Percentiles rank a stretch among this genome's conserved stretches.
These are phyloP conservation scores for Exophiala sp. DNA, from an alignment of 2,329 filamentous ascomycete genomes.

Conservation along the genomic window DNA sequence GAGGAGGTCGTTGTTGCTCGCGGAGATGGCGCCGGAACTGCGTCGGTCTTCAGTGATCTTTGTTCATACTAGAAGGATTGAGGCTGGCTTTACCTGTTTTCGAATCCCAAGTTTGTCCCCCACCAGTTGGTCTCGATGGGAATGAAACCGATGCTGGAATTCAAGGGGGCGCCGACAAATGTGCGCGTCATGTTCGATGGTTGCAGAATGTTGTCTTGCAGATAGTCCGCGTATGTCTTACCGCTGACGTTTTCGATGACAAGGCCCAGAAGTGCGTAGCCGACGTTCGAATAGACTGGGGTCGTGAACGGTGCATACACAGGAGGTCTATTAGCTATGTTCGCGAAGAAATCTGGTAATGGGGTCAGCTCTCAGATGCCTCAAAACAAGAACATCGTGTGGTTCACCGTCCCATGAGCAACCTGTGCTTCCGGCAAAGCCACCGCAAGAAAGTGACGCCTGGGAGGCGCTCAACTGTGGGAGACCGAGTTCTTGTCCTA, in stretches of 20 bases:
- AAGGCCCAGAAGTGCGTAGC: conserved; percentile 44
- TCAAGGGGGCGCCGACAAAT: background rate
- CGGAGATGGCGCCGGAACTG: conserved; percentile 27
- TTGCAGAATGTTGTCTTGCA: conserved; percentile 39
- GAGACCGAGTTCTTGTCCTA: background rate
- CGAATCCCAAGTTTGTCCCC: background rate
- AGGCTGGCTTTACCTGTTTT: background rate
- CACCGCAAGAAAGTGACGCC: conserved; percentile 1
- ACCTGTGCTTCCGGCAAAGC: background rate
- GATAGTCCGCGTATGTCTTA: conserved; percentile 38
- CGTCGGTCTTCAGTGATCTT: background rate
- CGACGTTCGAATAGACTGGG: conserved; percentile 51
- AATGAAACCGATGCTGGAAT: conserved; percentile 3
- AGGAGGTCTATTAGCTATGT: conserved; percentile 35
- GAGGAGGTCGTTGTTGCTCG: conserved; percentile 37
- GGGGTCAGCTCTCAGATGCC: background rate
- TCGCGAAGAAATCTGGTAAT: conserved; percentile 28
- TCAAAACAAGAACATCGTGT: background rate
- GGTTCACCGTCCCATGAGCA: conserved; percentile 3
- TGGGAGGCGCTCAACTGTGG: background rate
- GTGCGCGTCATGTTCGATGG: background rate
- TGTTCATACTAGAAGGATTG: background rate
- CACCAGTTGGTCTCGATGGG: conserved; percentile 4
- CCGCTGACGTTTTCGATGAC: conserved; percentile 46
- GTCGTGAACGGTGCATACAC: conserved; percentile 43